phyloP scores from a whole-genome alignment of 2,329 filamentous ascomycete genomes.

The Plenodomus lindquistii region DNA sequence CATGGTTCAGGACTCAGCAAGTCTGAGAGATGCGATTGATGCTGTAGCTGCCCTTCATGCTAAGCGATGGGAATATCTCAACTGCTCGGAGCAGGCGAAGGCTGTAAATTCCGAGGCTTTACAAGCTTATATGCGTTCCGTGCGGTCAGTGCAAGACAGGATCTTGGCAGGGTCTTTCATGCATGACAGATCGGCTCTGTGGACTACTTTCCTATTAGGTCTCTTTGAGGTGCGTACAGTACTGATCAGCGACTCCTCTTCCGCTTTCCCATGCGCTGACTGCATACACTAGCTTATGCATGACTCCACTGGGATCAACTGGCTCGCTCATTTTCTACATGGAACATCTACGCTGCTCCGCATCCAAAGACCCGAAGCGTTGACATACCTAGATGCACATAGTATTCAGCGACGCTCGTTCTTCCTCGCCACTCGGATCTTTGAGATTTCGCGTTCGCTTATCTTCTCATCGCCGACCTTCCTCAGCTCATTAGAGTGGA shows the following conservation, averaged over 20 bases:
- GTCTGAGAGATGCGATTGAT: conserved; percentile 22
- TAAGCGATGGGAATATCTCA: not conserved
- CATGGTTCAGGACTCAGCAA: conserved; percentile 14
- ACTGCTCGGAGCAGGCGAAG: not conserved
- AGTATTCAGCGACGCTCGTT: conserved; percentile 20
- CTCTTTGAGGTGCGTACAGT: conserved; percentile 24
- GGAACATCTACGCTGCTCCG: conserved; percentile 32
- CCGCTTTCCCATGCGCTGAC: not conserved
- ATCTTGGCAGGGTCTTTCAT: conserved; percentile 15
- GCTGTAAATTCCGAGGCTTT: conserved; percentile 8
- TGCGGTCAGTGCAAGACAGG: conserved; percentile 13
- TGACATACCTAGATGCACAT: conserved; percentile 3
- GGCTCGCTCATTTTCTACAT: conserved; percentile 33
- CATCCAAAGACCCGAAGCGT: conserved; percentile 17
- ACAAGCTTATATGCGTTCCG: conserved; percentile 23
- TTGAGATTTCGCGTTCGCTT: conserved; percentile 32
- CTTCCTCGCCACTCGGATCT: conserved; percentile 31
- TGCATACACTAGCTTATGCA: conserved; percentile 26
- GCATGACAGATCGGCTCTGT: conserved; percentile 22
- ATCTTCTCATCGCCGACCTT: conserved; percentile 31
- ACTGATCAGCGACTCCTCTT: not conserved
- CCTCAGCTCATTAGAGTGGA: conserved; percentile 23
- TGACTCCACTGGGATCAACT: conserved; percentile 28
- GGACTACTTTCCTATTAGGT: conserved; percentile 31
- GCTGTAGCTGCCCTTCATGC: conserved; percentile 22